A percentile compares a stretch with the other conserved stretches of the same genome.
Evolutionary conservation across 1,139 yeast genomes (phyloP).

Genomic region (Sugiyamaella pinicola): DNA sequence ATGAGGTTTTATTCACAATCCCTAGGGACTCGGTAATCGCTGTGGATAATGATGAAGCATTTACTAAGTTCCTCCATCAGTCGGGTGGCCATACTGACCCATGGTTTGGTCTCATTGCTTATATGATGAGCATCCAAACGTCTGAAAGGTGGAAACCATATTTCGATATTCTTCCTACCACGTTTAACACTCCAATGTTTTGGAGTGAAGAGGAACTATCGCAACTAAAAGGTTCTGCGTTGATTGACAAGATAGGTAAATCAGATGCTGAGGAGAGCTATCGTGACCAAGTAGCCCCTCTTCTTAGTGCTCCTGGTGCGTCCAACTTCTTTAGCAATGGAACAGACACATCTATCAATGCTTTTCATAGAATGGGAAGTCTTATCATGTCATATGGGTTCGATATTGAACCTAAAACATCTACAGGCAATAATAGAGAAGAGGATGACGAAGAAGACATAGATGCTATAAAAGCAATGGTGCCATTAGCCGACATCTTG

Average conservation of each 20-base stretch:
- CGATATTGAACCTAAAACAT: slow-evolving; percentile 47
- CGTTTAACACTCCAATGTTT: slow-evolving; percentile 72
- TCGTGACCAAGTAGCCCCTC: slow-evolving; percentile 43
- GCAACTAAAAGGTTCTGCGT: slow-evolving; percentile 66
- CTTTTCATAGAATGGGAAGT: slow-evolving; percentile 73
- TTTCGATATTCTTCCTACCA: slow-evolving; percentile 65
- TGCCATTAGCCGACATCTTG: slow-evolving; percentile 86
- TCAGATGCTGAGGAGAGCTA: slow-evolving; percentile 67
- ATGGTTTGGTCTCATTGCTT: slow-evolving; percentile 78
- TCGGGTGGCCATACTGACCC: slow-evolving; percentile 49
- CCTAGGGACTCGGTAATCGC: slow-evolving; percentile 63
- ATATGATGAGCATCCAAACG: slow-evolving; percentile 57
- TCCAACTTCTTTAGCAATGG: slow-evolving; percentile 25
- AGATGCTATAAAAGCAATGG: slow-evolving; percentile 74
- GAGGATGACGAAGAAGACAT: slow-evolving; percentile 45
- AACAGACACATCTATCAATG: slow-evolving; percentile 50
- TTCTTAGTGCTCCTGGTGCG: slow-evolving; percentile 26
- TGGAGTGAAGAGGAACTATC: slow-evolving; percentile 64
- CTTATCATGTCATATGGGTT: slow-evolving; percentile 68
- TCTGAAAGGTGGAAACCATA: slow-evolving; percentile 68
- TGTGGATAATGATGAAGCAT: slow-evolving; percentile 54
- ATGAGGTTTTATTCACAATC: slow-evolving; percentile 65
- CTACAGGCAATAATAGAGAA: slow-evolving; percentile 40
- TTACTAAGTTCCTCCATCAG: slow-evolving; percentile 44
- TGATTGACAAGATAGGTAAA: slow-evolving; percentile 69